Percentiles rank a stretch among this genome's conserved stretches.
Conservation (phyloP, 164 flowering plant species). For the Houttuynia cordata region DNA sequence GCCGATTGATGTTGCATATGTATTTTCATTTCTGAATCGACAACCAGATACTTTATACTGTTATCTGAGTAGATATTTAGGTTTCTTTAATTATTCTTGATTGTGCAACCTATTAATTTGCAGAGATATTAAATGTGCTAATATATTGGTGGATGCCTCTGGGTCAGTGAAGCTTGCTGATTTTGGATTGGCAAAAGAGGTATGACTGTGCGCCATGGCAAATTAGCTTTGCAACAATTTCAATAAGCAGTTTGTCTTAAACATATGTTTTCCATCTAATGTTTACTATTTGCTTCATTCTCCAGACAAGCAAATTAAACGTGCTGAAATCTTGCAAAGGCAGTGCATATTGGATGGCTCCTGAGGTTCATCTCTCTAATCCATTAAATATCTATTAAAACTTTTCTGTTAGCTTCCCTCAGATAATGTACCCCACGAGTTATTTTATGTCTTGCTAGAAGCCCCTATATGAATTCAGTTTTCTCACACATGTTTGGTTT, state of each 20-base stretch:
- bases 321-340: conserved; percentile 88
- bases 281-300: conserved; percentile 2
- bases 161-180: conserved; percentile 96
- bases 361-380: conserved; percentile 52
- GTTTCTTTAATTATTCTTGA: neutral
- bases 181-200: conserved; percentile 96
- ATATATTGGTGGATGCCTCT: conserved; percentile 76
- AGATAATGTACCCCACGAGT: too few relatives aligned
- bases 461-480: too few relatives aligned
- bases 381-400: too few relatives aligned
- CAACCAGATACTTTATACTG: neutral
- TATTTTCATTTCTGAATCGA: too few relatives aligned
- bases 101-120: neutral
- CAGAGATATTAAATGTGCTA: conserved; percentile 97
- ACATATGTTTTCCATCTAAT: conserved; percentile 1
- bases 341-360: conserved; percentile 99
- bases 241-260: neutral
- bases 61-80: too few relatives aligned
- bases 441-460: too few relatives aligned
- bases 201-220: conserved; percentile 9
- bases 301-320: conserved; percentile 70
- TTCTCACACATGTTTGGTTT: too few relatives aligned
- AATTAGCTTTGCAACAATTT: neutral
- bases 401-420: too few relatives aligned
- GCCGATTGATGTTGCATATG: neutral